Conservation (phyloP, 257 asterid species). For the Penstemon newberryi region DNA sequence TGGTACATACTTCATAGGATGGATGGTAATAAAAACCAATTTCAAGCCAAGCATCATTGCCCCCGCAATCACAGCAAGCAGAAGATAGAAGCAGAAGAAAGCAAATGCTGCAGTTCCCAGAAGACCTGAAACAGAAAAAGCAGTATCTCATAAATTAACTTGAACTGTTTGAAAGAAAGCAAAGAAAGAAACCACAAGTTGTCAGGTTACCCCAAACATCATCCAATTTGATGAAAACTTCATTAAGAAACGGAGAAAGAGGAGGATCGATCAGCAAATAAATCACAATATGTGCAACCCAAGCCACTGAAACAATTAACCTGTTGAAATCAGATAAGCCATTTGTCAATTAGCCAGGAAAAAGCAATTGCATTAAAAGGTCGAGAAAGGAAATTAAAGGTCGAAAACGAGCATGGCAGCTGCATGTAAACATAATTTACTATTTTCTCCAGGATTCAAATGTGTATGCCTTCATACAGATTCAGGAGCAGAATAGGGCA, state of each 20-base stretch:
- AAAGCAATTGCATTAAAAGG: conserved; percentile 2
- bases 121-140: conserved; percentile 62
- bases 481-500: not conserved
- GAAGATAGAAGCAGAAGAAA: conserved; percentile 96
- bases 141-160: conserved; percentile 17
- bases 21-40: conserved; percentile 88
- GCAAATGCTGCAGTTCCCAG: conserved; percentile 98
- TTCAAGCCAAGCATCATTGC: conserved; percentile 98
- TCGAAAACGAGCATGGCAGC: conserved; percentile 4
- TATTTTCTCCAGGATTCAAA: not conserved
- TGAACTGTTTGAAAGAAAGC: conserved; percentile 17
- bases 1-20: conserved; percentile 88
- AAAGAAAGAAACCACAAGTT: conserved; percentile 20
- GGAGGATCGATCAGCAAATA: conserved; percentile 93
- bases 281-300: conserved; percentile 91
- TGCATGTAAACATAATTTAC: too few species aligned
- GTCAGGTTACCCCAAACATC: conserved; percentile 76
- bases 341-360: conserved; percentile 15
- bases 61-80: conserved; percentile 96
- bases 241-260: conserved; percentile 83
- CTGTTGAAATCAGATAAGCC: conserved; percentile 45
- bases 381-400: not conserved
- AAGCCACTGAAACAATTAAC: conserved; percentile 90
- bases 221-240: conserved; percentile 88
- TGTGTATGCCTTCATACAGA: not conserved